These are phyloP conservation scores for Sungouiozyma ichnusensis DNA, from an alignment of 805 yeast species.

Conservation along the genomic window DNA sequence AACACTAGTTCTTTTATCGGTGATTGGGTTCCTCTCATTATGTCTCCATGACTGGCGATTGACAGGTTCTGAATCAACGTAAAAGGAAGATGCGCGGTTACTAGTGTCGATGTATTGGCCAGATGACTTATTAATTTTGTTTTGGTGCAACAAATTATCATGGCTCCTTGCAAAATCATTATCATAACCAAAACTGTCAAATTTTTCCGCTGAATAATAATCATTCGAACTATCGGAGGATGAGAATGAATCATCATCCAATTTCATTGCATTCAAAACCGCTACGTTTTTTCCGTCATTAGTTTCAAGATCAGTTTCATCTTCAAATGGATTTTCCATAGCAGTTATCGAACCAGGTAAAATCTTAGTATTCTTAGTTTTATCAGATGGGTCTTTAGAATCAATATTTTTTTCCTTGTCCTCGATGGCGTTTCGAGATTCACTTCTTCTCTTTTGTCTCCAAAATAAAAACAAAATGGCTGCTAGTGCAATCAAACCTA, in stretches of 20 bases:
- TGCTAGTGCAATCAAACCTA: constrained; percentile 39
- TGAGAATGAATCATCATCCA: constrained; percentile 42
- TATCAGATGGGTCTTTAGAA: constrained; percentile 29
- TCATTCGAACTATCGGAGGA: constrained; percentile 27
- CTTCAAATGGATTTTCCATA: constrained; percentile 26
- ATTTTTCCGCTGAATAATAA: constrained; percentile 33
- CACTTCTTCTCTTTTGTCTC: constrained; percentile 32
- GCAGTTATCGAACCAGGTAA: constrained; percentile 5
- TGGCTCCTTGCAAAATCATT: constrained; percentile 12
- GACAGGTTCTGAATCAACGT: constrained; percentile 26
- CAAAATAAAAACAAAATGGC: constrained; percentile 47
- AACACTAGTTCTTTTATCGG: constrained; percentile 43
- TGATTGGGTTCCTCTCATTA: constrained; percentile 30
- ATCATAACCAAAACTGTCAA: constrained; percentile 7
- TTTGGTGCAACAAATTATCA: constrained; percentile 2
- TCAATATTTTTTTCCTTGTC: constrained; percentile 27
- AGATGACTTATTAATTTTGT: not conserved
- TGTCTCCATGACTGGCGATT: constrained; percentile 52
- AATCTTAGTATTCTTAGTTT: constrained; percentile 9
- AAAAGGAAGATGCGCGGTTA: constrained; percentile 26
- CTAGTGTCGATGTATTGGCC: constrained; percentile 2
- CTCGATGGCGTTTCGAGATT: constrained; percentile 24
- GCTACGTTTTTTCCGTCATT: constrained; percentile 33
- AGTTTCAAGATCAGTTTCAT: constrained; percentile 21
- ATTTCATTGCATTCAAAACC: constrained; percentile 41